Base-by-base conservation (phyloP, 1,284 basidiomycete genomes). In the Trichosporon sp. region DNA sequence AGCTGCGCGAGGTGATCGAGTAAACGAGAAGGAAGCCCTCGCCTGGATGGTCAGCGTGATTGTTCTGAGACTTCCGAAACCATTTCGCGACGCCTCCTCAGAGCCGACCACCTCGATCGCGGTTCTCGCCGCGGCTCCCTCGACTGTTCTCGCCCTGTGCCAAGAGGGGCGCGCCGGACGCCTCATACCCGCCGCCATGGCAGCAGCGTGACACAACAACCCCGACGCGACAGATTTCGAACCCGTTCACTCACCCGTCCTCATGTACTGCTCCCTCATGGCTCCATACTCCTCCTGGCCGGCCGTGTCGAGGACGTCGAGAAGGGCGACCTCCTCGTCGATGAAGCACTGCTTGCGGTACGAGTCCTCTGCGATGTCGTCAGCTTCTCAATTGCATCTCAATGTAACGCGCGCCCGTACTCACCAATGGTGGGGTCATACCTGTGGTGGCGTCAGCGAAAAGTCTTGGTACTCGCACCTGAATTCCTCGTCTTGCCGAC, bases 21-120 rank as follows among this genome's bases (percentile, higher is more conserved):
- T 98, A 99, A 73, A 99, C 97, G 74, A 99, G 90, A 66, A 99
- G 89, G 88, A 98, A 99, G 3, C 97, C 97, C 85, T 99, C 97
- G 73, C 97, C 97, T 32, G 26, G 26, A 26, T 93, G 92, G 94
- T 2, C 94, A 96, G 68, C 74, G 67, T 54, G 32, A 10, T n/a
- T 16, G 7, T n/a, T n/a, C 16, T 6, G 1, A 12, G 38, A 12
- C 38, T 40, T 40, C 12, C 38, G 38, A 40, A 12, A 37, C 35
- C 35, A 10, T 12, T 26, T 10, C 38, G 38, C 38, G 10, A 10
- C 14, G 16, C n/a, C 43, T 46, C 16, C 3, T 26, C 26, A 26
- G 2, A 26, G 26, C 26, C 26, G 26, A 26, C 26, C 26, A 26
- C 26, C 26, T 46, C 26, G 26, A 26, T 26, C 14, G 38, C 38